Conservation (phyloP, 306 rosid genomes). For the Glycyrrhiza uralensis region DNA sequence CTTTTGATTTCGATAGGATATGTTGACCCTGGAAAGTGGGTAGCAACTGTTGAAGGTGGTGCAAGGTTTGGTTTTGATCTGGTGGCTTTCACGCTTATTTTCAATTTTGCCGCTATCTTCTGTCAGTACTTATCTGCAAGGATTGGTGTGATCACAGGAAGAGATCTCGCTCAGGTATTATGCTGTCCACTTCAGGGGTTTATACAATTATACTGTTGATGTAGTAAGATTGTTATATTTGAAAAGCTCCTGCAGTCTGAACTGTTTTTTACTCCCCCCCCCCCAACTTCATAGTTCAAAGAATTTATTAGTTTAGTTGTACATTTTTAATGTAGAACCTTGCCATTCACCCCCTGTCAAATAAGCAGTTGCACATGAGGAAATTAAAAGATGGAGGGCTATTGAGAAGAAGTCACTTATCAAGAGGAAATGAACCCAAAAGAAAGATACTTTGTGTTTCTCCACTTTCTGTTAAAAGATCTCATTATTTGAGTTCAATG, state of each 20-base stretch:
- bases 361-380: not conserved
- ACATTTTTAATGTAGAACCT: not conserved
- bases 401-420: not conserved
- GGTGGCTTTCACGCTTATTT: constrained; percentile 55
- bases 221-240: not conserved
- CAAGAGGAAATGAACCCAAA: constrained; percentile 8
- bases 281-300: too few relatives aligned
- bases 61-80: constrained; percentile 81
- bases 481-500: not conserved
- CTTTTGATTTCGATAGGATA: constrained; percentile 82
- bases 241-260: not conserved
- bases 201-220: not conserved
- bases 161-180: constrained; percentile 87
- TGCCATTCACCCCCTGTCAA: not conserved
- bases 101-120: constrained; percentile 82
- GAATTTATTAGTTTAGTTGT: not conserved
- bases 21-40: constrained; percentile 99
- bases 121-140: constrained; percentile 91
- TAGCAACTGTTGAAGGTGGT: constrained; percentile 81
- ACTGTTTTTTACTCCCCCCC: not conserved
- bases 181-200: constrained; percentile 20
- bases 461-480: not conserved
- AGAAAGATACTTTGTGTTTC: not conserved
- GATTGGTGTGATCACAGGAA: constrained; percentile 74
- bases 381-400: constrained; percentile 4